These are phyloP conservation scores for Dendrobium catenatum DNA, from an alignment of 106 monocot genomes.

Conservation along the genomic window DNA sequence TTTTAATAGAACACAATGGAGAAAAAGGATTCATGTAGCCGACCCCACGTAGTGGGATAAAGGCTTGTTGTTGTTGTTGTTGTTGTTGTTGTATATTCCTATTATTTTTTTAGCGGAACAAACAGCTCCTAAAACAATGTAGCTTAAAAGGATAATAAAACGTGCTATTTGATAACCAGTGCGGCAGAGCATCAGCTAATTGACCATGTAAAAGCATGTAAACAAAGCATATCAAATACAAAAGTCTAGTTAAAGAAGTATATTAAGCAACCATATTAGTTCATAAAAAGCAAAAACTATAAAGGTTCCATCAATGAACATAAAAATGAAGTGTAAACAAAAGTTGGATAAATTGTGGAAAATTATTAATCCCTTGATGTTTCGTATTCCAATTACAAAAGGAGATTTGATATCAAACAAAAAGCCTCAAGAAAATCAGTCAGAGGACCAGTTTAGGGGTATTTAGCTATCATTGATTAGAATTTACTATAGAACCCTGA, in stretches of 20 bases:
- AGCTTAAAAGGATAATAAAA: not conserved
- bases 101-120: no score
- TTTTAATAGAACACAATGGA: no score
- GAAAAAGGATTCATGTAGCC: no score
- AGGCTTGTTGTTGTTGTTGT: no score
- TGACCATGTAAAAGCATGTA: not conserved
- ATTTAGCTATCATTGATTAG: not conserved
- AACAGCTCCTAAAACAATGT: no score
- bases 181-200: not conserved
- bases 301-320: no score
- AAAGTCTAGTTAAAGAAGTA: not conserved
- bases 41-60: no score
- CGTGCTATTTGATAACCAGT: not conserved
- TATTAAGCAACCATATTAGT: no score
- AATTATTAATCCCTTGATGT: not conserved
- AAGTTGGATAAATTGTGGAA: not conserved
- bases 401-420: not conserved
- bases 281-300: no score
- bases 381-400: not conserved
- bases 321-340: not conserved
- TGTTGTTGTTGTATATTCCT: no score
- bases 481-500: not conserved
- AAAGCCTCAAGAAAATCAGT: not conserved
- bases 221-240: not conserved
- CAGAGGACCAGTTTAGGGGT: not conserved